Evolutionary conservation across 495 filamentous ascomycete species (phyloP).

Genomic region (Tricharina praecox): DNA sequence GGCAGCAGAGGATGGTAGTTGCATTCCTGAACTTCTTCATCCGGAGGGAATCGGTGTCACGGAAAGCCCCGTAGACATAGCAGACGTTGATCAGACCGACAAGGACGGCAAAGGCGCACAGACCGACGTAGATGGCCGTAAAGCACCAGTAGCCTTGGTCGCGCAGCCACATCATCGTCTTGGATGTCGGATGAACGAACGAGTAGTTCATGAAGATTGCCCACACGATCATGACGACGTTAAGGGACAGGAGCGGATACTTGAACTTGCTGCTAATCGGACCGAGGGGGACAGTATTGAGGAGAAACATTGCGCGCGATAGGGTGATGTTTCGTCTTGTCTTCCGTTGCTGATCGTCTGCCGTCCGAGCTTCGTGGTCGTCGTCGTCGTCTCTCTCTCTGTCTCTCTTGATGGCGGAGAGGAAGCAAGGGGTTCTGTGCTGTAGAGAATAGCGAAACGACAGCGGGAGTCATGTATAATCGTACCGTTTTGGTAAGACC

Average conservation of each 20-base stretch:
- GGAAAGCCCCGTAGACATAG: slow-evolving; percentile 7
- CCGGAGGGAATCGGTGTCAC: not conserved
- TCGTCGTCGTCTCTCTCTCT: too few relatives aligned
- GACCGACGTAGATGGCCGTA: slow-evolving; percentile 5
- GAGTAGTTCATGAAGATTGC: slow-evolving; percentile 15
- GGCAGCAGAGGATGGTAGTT: slow-evolving; percentile 1
- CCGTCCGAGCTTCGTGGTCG: too few relatives aligned
- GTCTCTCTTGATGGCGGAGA: too few relatives aligned
- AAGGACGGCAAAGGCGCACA: slow-evolving; percentile 4
- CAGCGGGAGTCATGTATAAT: too few relatives aligned
- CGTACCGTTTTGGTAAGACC: too few relatives aligned
- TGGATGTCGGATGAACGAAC: slow-evolving; percentile 14
- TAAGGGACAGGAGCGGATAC: slow-evolving; percentile 10
- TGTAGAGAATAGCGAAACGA: too few relatives aligned
- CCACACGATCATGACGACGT: slow-evolving; percentile 10
- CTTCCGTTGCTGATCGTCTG: too few relatives aligned
- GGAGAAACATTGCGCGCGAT: too few relatives aligned
- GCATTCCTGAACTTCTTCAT: slow-evolving; percentile 4
- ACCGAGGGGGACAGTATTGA: too few relatives aligned
- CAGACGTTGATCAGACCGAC: slow-evolving; percentile 11
- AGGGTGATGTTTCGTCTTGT: too few relatives aligned
- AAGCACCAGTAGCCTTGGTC: slow-evolving; percentile 9
- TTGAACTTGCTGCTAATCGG: slow-evolving; percentile 4
- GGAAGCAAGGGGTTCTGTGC: too few relatives aligned
- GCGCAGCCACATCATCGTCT: slow-evolving; percentile 8